phyloP scores from a whole-genome alignment of 1,139 yeast genomes.

The Lodderomyces oxycetoniae region DNA sequence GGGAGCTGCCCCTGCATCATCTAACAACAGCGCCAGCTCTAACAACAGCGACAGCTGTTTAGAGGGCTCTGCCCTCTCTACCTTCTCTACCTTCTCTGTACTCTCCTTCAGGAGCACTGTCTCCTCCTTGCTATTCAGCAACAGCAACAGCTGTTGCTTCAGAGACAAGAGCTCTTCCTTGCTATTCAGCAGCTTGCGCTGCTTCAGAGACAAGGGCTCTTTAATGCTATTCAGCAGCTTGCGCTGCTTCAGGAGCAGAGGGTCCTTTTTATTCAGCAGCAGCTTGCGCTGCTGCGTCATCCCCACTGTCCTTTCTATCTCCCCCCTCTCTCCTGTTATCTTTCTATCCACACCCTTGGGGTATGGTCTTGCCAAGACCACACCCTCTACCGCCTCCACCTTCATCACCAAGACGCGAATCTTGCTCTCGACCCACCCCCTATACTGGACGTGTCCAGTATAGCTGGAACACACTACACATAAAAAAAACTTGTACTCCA shows the following conservation, averaged over 20 bases:
- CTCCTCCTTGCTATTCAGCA: constrained; percentile 3
- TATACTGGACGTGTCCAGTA: constrained; percentile 85
- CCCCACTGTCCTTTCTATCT: constrained; percentile 56
- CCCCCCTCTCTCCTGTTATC: constrained; percentile 17
- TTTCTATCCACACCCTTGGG: too few species aligned
- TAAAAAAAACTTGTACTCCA: constrained; percentile 76
- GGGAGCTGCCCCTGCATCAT: too few species aligned
- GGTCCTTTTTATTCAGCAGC: too few species aligned
- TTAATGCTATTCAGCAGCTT: constrained; percentile 44
- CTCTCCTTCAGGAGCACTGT: too few species aligned
- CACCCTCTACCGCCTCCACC: constrained; percentile 69
- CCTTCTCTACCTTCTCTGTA: constrained; percentile 10
- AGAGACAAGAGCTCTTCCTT: constrained; percentile 30
- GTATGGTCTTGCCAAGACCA: constrained; percentile 84
- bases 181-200: too few species aligned
- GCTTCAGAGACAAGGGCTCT: constrained; percentile 45
- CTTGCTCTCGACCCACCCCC: constrained; percentile 89
- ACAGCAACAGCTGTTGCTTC: too few species aligned
- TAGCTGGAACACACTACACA: constrained; percentile 76
- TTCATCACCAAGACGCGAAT: constrained; percentile 76
- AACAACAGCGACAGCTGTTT: too few species aligned
- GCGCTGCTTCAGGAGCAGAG: too few species aligned
- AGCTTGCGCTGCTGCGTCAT: too few species aligned
- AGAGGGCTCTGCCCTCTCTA: too few species aligned
- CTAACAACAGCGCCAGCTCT: too few species aligned